These are phyloP conservation scores for Triticum aestivum DNA, from an alignment of 176 grass and related monocot genomes.

Conservation along the genomic window IWGSC_CS_RefSeq_v2.1 NC_057798.1:454569371-454569870, in stretches of 20 bases:
- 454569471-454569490: background rate
- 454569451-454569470: background rate
- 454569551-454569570: background rate
- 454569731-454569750: background rate
- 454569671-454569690: background rate
- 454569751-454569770: background rate
- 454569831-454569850: background rate
- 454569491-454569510: background rate
- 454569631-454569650: background rate
- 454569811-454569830: background rate
- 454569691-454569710: background rate
- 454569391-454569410: no score
- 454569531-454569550: background rate
- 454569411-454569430: background rate
- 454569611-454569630: background rate
- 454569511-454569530: background rate
- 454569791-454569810: background rate
- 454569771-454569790: background rate
- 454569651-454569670: background rate
- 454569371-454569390: no score
- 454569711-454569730: background rate
- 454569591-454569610: background rate
- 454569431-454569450: background rate
- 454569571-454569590: background rate
- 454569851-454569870: background rate